Evolutionary conservation across 768 basidiomycete species (phyloP).

Genomic region (Naganishia antarctica): DNA sequence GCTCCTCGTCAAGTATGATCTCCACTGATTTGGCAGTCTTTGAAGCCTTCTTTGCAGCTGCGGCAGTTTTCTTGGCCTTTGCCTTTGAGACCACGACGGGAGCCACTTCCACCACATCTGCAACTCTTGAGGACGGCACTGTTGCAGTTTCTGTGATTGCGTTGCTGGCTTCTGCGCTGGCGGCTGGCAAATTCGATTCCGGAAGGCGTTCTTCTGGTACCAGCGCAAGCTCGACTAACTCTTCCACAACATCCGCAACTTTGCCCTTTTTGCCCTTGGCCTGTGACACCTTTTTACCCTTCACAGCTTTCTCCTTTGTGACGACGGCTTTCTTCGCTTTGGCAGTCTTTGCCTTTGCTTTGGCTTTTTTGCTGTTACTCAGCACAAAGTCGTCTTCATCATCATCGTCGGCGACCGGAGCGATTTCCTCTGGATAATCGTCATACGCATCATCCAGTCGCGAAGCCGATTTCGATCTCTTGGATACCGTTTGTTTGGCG

Average conservation of each 20-base stretch:
- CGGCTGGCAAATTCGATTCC: neutral
- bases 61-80: neutral
- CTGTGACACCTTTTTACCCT: neutral
- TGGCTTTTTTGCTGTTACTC: constrained; percentile 9
- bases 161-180: neutral
- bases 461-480: neutral
- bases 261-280: constrained; percentile 12
- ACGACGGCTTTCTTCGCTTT: constrained; percentile 18
- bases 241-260: neutral
- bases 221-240: neutral
- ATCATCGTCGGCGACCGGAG: constrained; percentile 6
- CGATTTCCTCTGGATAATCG: neutral
- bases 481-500: neutral
- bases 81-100: neutral
- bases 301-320: constrained; percentile 15
- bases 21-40: neutral
- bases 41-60: neutral
- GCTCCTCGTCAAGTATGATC: neutral
- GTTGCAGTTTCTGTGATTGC: neutral
- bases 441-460: neutral
- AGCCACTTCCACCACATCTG: neutral
- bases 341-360: constrained; percentile 13
- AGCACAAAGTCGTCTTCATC: constrained; percentile 25
- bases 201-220: neutral
- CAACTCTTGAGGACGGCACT: neutral